These are phyloP conservation scores for Microbotryum violaceum DNA, from an alignment of 1,284 basidiomycete species.

Conservation along the genomic window DNA sequence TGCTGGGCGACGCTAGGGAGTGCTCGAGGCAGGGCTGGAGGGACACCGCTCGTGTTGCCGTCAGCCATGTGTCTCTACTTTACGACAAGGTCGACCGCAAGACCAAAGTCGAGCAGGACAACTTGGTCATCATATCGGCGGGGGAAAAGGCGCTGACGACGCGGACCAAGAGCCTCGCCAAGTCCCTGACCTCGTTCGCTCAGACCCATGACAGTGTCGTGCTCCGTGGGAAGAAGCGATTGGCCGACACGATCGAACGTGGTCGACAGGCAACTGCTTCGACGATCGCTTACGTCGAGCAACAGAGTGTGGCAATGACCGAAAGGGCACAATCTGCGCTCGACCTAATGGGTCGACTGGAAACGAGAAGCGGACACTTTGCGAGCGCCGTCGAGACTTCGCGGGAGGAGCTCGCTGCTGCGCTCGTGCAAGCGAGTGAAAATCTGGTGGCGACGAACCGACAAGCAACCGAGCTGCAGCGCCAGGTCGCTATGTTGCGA, in stretches of 20 bases:
- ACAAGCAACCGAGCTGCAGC: too few relatives aligned
- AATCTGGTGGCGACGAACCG: too few relatives aligned
- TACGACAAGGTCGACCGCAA: conserved; percentile 22
- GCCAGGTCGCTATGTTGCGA: too few relatives aligned
- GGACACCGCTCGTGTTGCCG: conserved; percentile 20
- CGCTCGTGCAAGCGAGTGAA: too few relatives aligned
- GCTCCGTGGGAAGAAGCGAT: not conserved
- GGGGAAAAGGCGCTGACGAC: conserved; percentile 4
- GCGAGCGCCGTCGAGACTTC: too few relatives aligned
- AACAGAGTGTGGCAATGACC: too few relatives aligned
- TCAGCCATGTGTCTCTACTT: conserved; percentile 12
- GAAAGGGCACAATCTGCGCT: too few relatives aligned
- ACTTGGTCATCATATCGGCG: conserved; percentile 10
- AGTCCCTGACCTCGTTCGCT: conserved; percentile 6
- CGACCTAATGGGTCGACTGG: too few relatives aligned
- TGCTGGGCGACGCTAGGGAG: conserved; percentile 29
- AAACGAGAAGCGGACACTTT: too few relatives aligned
- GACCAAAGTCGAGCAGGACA: conserved; percentile 17
- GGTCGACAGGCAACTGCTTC: too few relatives aligned
- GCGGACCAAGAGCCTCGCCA: conserved; percentile 4
- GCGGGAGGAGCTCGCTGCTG: too few relatives aligned
- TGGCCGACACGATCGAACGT: not conserved
- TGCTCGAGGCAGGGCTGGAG: conserved; percentile 32
- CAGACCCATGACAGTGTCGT: conserved; percentile 12
- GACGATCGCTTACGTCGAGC: too few relatives aligned